Conservation (phyloP, 2,329 filamentous ascomycete species). For the Cytospora schulzeri region DNA sequence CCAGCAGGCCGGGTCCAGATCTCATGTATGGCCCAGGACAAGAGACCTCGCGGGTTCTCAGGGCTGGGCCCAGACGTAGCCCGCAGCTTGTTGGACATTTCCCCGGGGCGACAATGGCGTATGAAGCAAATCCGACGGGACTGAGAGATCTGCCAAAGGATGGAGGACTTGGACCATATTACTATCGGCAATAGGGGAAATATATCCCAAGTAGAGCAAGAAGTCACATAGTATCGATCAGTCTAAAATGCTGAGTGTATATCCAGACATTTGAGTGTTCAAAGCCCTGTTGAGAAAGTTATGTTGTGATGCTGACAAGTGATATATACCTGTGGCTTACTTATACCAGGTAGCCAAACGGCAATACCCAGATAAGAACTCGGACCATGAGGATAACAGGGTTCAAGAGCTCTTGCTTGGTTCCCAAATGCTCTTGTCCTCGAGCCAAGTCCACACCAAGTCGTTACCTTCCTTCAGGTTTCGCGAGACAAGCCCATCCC, state of each 20-base stretch:
- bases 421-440: conserved; percentile 33
- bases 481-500: conserved; percentile 35
- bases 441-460: conserved; percentile 35
- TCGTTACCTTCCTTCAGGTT: conserved; percentile 34
- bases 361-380: not conserved
- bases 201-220: too few species aligned
- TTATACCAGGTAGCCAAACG: not conserved
- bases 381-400: not conserved
- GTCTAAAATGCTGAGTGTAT: not conserved
- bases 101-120: not conserved
- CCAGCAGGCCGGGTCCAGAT: conserved; percentile 1
- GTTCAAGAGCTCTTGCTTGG: not conserved
- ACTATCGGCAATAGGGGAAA: conserved; percentile 7
- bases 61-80: conserved; percentile 18
- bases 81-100: conserved; percentile 5
- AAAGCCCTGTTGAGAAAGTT: not conserved
- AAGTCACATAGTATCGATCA: not conserved
- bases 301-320: not conserved
- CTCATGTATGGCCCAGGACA: conserved; percentile 13
- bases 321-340: not conserved
- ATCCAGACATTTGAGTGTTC: not conserved
- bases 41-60: conserved; percentile 11
- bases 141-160: conserved; percentile 2
- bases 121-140: not conserved
- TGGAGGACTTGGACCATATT: not conserved